These are phyloP conservation scores for Tricholoma sp. DNA, from an alignment of 768 basidiomycete species.

Conservation along the genomic window DNA sequence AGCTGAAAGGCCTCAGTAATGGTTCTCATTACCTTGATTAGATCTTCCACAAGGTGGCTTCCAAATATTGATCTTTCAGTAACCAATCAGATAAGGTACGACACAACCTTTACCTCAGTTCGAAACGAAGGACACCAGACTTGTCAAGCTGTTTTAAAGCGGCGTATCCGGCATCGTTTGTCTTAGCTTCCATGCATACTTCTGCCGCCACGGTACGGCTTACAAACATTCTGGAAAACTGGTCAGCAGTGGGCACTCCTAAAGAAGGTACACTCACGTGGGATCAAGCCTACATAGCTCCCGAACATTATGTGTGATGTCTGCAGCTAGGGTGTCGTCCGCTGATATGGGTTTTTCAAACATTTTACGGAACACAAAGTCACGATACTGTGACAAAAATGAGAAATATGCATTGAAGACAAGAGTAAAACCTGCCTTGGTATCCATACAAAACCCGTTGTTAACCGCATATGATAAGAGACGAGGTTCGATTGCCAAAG, in stretches of 20 bases:
- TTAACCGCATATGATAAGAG: conserved; percentile 64
- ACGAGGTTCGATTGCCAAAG: conserved; percentile 71
- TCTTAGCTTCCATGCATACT: conserved; percentile 75
- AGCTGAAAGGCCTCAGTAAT: neutral
- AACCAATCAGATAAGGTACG: neutral
- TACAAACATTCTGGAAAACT: conserved; percentile 62
- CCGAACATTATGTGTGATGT: conserved; percentile 65
- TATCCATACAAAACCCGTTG: conserved; percentile 78
- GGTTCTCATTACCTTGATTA: conserved; percentile 50
- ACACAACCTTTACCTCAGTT: conserved; percentile 46
- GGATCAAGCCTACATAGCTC: conserved; percentile 68
- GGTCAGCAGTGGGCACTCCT: conserved; percentile 5
- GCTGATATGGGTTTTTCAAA: conserved; percentile 55
- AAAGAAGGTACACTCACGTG: conserved; percentile 38
- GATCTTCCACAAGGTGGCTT: conserved; percentile 54
- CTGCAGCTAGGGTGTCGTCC: conserved; percentile 50
- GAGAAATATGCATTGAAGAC: conserved; percentile 5
- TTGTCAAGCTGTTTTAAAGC: conserved; percentile 67
- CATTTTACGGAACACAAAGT: conserved; percentile 86
- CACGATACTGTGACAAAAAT: conserved; percentile 52
- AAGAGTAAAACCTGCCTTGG: conserved; percentile 43
- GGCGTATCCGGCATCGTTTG: conserved; percentile 62
- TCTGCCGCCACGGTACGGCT: conserved; percentile 81
- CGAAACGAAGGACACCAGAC: conserved; percentile 61
- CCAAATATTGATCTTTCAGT: conserved; percentile 6